Conservation (phyloP, 148 eudicot species). For the Heliosperma pusillum region DNA sequence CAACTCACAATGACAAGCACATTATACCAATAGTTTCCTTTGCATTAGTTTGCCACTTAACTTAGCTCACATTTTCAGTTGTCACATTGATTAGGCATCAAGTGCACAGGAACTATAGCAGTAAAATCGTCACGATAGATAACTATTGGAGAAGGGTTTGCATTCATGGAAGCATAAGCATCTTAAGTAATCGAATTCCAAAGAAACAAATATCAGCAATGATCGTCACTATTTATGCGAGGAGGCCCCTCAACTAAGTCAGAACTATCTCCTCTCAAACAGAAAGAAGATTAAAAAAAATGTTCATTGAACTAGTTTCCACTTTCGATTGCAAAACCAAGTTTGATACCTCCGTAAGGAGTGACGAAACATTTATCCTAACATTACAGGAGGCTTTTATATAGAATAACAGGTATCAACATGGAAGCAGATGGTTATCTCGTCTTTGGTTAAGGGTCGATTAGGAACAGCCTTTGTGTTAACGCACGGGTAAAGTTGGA, state of each 20-base stretch:
- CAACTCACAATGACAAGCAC: too few relatives aligned
- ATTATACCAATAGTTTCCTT: background rate
- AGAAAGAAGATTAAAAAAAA: too few relatives aligned
- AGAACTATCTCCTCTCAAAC: too few relatives aligned
- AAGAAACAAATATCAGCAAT: background rate
- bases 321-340: too few relatives aligned
- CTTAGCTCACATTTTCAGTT: background rate
- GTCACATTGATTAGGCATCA: background rate
- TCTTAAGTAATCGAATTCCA: background rate
- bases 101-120: background rate
- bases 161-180: background rate
- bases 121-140: background rate
- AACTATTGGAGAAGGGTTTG: background rate
- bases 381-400: too few relatives aligned
- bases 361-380: too few relatives aligned
- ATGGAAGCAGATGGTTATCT: background rate
- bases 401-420: background rate
- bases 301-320: too few relatives aligned
- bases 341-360: too few relatives aligned
- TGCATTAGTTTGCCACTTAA: background rate
- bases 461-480: background rate
- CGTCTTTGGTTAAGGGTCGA: background rate
- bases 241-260: background rate
- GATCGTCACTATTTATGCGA: background rate
- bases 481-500: background rate